Conservation (phyloP, 371 early-diverging fungal genomes). For the Catenaria anguillulae region DNA sequence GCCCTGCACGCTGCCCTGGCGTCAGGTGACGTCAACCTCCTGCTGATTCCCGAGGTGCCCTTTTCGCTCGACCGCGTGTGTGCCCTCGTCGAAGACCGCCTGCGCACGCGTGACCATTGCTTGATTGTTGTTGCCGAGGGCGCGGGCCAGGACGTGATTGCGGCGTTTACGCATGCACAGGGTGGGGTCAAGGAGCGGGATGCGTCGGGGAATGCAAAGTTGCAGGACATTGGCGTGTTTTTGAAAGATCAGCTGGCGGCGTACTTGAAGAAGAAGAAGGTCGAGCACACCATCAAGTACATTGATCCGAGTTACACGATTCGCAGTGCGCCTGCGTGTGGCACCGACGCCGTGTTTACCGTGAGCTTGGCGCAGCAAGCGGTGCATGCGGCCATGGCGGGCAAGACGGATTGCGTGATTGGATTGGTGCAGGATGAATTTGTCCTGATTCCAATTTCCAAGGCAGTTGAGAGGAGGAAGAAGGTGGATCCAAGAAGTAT, state of each 20-base stretch:
- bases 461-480: slow-evolving; percentile 16
- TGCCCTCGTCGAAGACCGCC: slow-evolving; percentile 9
- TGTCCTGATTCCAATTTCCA: slow-evolving; percentile 15
- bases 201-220: slow-evolving; percentile 15
- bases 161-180: slow-evolving; percentile 7
- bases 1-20: slow-evolving; percentile 18
- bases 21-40: slow-evolving; percentile 17
- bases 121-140: slow-evolving; percentile 18
- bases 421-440: slow-evolving; percentile 13
- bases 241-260: slow-evolving; percentile 14
- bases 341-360: slow-evolving; percentile 14
- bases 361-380: slow-evolving; percentile 14
- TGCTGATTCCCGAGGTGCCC: slow-evolving; percentile 18
- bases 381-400: slow-evolving; percentile 21
- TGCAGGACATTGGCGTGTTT: slow-evolving; percentile 16
- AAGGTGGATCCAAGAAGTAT: slow-evolving; percentile 14
- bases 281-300: slow-evolving; percentile 19
- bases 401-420: slow-evolving; percentile 17
- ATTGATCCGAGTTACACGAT: slow-evolving; percentile 21
- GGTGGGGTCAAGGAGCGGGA: slow-evolving; percentile 8
- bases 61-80: slow-evolving; percentile 13
- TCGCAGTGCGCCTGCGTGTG: slow-evolving; percentile 10
- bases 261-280: slow-evolving; percentile 10
- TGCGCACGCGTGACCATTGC: slow-evolving; percentile 11
- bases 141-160: slow-evolving; percentile 17